Base-by-base conservation (phyloP, 148 eudicot species). In the Rheum nobile region DNA sequence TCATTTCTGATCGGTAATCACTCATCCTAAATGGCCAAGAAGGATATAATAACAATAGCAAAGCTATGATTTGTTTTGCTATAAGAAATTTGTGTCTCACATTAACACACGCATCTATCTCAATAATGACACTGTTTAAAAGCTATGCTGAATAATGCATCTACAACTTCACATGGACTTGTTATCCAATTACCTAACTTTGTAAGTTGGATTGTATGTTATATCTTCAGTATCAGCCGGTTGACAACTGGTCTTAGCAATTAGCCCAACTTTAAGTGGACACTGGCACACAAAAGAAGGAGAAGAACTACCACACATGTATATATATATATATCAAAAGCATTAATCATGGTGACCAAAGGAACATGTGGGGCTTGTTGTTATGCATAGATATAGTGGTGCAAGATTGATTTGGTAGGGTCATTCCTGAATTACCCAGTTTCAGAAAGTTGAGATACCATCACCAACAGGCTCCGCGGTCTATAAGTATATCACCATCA, bases 401-500 rank as follows among this genome's bases (percentile, higher is more conserved):
- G 5, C 54, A 68, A 43, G 72, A 46, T 59, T 73, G 3, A 78
- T 71, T 34, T 72, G 72, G 76, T 44, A 52, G 84, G 80, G 69
- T 75, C 44, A 13, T 16, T 67, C n/a, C 9, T 59, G 24, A 68
- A 4, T 11, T 29, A 8, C 29, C 37, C 43, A 41, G 43, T 41
- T 41, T 41, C 43, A 41, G 0, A 41, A 41, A 41, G 9, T 21
- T 50, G 0, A 6, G 22, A 50, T 50, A 50, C 46, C 0, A 42
- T 29, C 46, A 42, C 46, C 46, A 37, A 19, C 22, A 70, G 6
- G 43, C 47, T 50, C 17, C 43, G 31, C 11, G 67, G 42, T 44
- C 16, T 67, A 80, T 80, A 76, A 37, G 67, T 72, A 77, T 52
- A 71, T 52, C 19, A 72, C 39, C 79, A 46, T 16, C 76, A 79